Percentiles rank a stretch among this genome's conserved stretches.
Evolutionary conservation across 169 alveolate genomes (phyloP).

Genomic region (Eimeria maxima): DNA sequence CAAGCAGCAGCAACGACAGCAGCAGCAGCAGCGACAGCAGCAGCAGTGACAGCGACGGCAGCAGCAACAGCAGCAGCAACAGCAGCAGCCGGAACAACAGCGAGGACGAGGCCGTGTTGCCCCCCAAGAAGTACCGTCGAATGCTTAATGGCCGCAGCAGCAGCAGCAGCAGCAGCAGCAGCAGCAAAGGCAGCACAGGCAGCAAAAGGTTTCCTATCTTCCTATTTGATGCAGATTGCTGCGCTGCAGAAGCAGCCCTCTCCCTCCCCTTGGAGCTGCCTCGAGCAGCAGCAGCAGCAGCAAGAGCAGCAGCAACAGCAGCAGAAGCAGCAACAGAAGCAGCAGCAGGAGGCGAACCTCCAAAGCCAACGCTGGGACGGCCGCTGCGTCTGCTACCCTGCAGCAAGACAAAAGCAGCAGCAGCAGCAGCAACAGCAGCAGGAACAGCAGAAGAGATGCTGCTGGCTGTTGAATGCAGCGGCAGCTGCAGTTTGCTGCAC

Average conservation of each 20-base stretch:
- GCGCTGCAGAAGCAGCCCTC: background rate
- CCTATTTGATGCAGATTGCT: background rate
- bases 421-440: conserved; percentile 9
- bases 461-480: too few relatives aligned
- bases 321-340: background rate
- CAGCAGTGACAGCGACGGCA: too few relatives aligned
- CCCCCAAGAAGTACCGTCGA: background rate
- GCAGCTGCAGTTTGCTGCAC: conserved; percentile 2
- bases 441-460: background rate
- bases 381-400: background rate
- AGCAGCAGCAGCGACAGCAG: too few relatives aligned
- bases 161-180: background rate
- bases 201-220: background rate
- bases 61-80: background rate
- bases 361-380: background rate
- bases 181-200: background rate
- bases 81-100: background rate
- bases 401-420: background rate
- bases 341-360: background rate
- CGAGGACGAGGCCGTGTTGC: background rate
- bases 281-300: too few relatives aligned
- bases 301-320: background rate
- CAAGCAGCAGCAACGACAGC: too few relatives aligned
- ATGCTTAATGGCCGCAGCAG: background rate
- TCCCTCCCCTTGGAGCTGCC: background rate